These are phyloP conservation scores for Mycena olivaceomarginata DNA, from an alignment of 768 basidiomycete genomes.

Conservation along the genomic window DNA sequence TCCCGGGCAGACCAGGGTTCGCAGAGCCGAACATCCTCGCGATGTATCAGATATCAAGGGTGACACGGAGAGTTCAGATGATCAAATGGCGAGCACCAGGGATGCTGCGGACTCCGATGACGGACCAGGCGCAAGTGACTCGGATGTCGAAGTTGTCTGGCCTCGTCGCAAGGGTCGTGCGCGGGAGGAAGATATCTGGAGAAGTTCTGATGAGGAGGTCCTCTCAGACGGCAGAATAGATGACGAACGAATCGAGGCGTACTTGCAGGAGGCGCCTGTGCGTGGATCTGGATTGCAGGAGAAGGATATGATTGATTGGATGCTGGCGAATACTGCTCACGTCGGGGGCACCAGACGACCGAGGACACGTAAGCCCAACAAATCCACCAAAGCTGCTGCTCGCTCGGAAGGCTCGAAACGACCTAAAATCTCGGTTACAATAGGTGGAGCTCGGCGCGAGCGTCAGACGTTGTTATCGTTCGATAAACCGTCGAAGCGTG, in stretches of 20 bases:
- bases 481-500: constrained; percentile 12
- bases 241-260: constrained; percentile 55
- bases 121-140: constrained; percentile 31
- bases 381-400: constrained; percentile 20
- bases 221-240: constrained; percentile 44
- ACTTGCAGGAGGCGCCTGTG: constrained; percentile 50
- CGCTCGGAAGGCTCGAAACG: constrained; percentile 36
- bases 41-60: constrained; percentile 69
- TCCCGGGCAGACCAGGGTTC: constrained; percentile 72
- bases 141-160: constrained; percentile 49
- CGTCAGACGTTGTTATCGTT: constrained; percentile 61
- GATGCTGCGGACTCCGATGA: constrained; percentile 38
- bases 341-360: constrained; percentile 48
- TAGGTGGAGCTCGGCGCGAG: constrained; percentile 57
- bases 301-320: constrained; percentile 79
- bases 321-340: constrained; percentile 71
- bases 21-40: constrained; percentile 55
- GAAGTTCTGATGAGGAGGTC: constrained; percentile 51
- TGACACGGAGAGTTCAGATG: constrained; percentile 78
- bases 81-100: constrained; percentile 41
- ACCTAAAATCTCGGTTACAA: constrained; percentile 60
- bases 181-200: constrained; percentile 32
- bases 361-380: constrained; percentile 37
- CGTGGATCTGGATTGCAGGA: constrained; percentile 57
- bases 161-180: constrained; percentile 40